Percentiles rank a stretch among this genome's conserved stretches.
Evolutionary conservation across 192 early-diverging fungal genomes (phyloP).

Genomic region (Diversispora eburnea): DNA sequence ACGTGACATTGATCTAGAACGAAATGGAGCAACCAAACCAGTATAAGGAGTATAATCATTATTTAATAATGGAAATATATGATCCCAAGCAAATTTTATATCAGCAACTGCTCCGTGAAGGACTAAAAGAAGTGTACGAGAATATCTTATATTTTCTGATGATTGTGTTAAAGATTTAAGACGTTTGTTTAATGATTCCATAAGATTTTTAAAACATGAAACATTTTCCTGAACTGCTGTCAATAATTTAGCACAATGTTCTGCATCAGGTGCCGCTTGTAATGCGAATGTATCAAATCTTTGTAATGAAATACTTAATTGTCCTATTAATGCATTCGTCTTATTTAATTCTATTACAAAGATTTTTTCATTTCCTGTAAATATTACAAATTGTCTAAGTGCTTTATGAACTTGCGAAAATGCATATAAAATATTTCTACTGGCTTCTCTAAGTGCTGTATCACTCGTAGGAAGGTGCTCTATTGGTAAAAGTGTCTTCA

Average conservation of each 20-base stretch:
- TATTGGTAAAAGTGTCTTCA: constrained; percentile 29
- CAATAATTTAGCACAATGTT: constrained; percentile 34
- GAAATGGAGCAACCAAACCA: constrained; percentile 11
- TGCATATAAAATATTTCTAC: constrained; percentile 42
- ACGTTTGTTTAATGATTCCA: constrained; percentile 36
- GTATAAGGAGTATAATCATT: constrained; percentile 27
- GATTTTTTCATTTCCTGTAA: constrained; percentile 38
- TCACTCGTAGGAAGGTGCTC: constrained; percentile 34
- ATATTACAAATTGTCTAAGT: constrained; percentile 38
- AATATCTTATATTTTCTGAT: constrained; percentile 36
- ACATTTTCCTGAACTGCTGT: constrained; percentile 37
- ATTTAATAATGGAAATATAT: constrained; percentile 37
- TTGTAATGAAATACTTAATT: constrained; percentile 37
- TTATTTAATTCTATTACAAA: constrained; percentile 37
- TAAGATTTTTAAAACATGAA: constrained; percentile 32
- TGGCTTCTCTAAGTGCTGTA: constrained; percentile 38
- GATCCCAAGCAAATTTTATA: constrained; percentile 45
- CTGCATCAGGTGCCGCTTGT: constrained; percentile 31
- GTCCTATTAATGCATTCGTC: constrained; percentile 35
- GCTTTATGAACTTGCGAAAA: constrained; percentile 44
- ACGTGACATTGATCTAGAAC: constrained; percentile 27
- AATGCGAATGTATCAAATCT: constrained; percentile 38
- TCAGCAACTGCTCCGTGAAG: constrained; percentile 43
- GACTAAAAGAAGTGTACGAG: constrained; percentile 41
- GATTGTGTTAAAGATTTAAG: constrained; percentile 35